A percentile compares a stretch with the other conserved stretches of the same genome.
phyloP scores from a whole-genome alignment of 2,329 filamentous ascomycete species.

The Clathrospora elynae region DNA sequence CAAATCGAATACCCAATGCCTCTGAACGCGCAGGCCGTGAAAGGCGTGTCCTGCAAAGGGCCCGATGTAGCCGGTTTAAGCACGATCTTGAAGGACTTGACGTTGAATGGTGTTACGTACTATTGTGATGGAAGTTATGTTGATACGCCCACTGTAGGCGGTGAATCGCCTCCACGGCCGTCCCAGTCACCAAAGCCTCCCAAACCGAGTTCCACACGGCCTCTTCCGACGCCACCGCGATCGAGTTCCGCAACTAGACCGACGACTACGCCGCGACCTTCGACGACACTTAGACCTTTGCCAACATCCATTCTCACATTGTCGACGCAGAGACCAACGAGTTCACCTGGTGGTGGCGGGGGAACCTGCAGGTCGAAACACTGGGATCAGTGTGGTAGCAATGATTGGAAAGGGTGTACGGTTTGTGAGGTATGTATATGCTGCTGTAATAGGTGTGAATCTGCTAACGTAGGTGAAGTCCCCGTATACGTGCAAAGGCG shows the following conservation, averaged over 20 bases:
- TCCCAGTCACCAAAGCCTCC: constrained; percentile 10
- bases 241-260: constrained; percentile 8
- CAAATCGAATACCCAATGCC: constrained; percentile 44
- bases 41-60: constrained; percentile 50
- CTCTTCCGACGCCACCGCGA: constrained; percentile 5
- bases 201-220: constrained; percentile 8
- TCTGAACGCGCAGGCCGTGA: constrained; percentile 41
- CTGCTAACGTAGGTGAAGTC: constrained; percentile 25
- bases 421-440: constrained; percentile 32
- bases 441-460: constrained; percentile 3
- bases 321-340: constrained; percentile 23
- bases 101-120: constrained; percentile 64
- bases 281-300: constrained; percentile 9
- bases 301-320: constrained; percentile 7
- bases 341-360: constrained; percentile 26
- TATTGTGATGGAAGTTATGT: constrained; percentile 54
- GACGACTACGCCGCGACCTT: too few species aligned
- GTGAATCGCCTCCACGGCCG: constrained; percentile 22
- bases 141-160: constrained; percentile 38
- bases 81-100: constrained; percentile 67
- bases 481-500: constrained; percentile 35
- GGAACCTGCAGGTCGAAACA: constrained; percentile 33
- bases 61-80: constrained; percentile 63
- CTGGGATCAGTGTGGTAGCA: constrained; percentile 40
- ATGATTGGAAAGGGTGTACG: constrained; percentile 40